Evolutionary conservation across 768 basidiomycete genomes (phyloP), one percentile per base, ranked within the genome.

Genomic region (Mycena haematopus): DNA sequence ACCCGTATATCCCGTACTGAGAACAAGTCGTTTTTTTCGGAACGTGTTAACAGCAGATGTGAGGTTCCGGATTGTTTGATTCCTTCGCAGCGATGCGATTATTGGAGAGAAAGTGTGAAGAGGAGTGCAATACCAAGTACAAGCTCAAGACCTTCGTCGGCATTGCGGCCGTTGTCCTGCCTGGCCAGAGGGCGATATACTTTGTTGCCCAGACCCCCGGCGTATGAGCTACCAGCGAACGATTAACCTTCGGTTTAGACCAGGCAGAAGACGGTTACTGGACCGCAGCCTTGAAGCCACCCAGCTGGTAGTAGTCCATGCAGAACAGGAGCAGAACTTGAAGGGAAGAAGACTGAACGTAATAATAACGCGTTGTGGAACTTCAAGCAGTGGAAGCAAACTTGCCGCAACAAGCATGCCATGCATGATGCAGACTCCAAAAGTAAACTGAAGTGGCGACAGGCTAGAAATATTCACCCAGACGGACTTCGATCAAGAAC

Each of bases 281-380:
- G 33, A 64, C 36, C 14, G 52, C 52, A 14, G 51, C 45, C 0
- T 56, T 13, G 10, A 66, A 69, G 59, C 68, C 65, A 60, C 66
- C 66, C 17, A 67, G 50, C 56, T 67, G 66, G 47, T 64, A 58
- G 29, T 64, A 64, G 7, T 65, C 58, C 59, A 60, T 60, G 36
- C 22, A n/a, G 56, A 52, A 2, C 36, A 13, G 25, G 38, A 46
- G 35, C 14, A 19, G 49, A 3, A n/a, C 10, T 9, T 3, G 46
- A 51, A 49, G n/a, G 2, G 36, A 10, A 14, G 6, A 36, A 13
- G 36, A n/a, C 3, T 10, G 11, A 36, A 36, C 14, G 36, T 11
- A n/a, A n/a, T n/a, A n/a, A n/a, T n/a, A n/a, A n/a, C n/a, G n/a
- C n/a, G n/a, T n/a, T n/a, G n/a, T n/a, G n/a, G n/a, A n/a, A n/a